Conservation (phyloP, 345 rosid genomes). For the Raphanus sativus region DNA sequence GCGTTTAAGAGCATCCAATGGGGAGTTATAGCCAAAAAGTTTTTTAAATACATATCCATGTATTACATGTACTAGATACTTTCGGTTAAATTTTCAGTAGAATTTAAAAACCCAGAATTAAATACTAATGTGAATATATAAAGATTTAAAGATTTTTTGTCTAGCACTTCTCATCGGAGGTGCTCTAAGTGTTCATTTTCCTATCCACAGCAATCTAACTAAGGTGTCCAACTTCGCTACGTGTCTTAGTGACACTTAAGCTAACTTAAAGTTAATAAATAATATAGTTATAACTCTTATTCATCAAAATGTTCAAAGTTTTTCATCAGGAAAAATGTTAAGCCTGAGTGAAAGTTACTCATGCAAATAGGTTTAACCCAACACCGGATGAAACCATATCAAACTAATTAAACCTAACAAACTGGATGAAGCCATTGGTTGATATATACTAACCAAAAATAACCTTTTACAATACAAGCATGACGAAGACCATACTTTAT, state of each 20-base stretch:
- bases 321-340: too few relatives aligned
- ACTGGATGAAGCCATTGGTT: not conserved
- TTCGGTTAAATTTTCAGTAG: too few relatives aligned
- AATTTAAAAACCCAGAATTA: too few relatives aligned
- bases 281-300: not conserved
- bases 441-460: not conserved
- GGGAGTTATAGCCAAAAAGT: too few relatives aligned
- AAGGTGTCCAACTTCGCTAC: conserved; percentile 11
- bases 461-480: not conserved
- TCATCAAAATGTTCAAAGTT: not conserved
- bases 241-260: conserved; percentile 18
- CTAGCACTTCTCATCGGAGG: too few relatives aligned
- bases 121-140: too few relatives aligned
- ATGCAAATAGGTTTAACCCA: not conserved
- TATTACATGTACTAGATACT: too few relatives aligned
- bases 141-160: too few relatives aligned
- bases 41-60: too few relatives aligned
- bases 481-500: not conserved
- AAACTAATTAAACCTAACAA: not conserved
- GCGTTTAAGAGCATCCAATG: not conserved
- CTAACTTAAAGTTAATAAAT: not conserved
- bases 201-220: not conserved
- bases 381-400: not conserved
- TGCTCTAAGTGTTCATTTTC: not conserved
- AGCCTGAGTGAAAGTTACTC: not conserved